phyloP scores from a whole-genome alignment of 345 rosid genomes.

The Citrus reticulata region DNA sequence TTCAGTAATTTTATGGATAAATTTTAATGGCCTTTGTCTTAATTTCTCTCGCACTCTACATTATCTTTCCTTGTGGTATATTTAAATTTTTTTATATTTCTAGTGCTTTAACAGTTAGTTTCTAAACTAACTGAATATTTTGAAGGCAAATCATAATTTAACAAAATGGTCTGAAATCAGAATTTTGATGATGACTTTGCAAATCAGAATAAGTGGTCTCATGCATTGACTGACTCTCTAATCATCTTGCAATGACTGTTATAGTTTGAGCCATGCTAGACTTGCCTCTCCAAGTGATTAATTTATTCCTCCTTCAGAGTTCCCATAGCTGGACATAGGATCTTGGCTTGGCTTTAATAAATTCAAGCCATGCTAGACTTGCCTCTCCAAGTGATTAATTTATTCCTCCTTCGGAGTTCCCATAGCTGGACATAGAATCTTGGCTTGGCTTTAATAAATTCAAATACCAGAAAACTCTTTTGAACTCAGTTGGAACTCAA shows the following conservation, averaged over 20 bases:
- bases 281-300: neutral
- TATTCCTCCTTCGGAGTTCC: neutral
- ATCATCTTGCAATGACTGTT: neutral
- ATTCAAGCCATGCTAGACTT: neutral
- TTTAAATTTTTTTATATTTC: neutral
- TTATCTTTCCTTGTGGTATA: neutral
- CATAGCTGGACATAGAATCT: neutral
- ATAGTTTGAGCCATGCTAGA: neutral
- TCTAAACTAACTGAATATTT: neutral
- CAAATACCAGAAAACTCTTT: neutral
- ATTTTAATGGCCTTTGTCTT: neutral
- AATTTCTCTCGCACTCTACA: neutral
- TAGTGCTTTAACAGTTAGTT: neutral
- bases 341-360: neutral
- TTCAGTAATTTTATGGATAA: neutral
- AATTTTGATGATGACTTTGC: neutral
- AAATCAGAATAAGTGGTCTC: neutral
- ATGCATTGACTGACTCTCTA: neutral
- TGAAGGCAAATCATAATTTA: neutral
- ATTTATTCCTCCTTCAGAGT: neutral
- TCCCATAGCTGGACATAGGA: neutral
- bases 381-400: neutral
- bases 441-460: neutral
- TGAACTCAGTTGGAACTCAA: neutral
- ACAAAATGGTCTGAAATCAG: neutral